Base-by-base conservation (phyloP, 176 grass and related monocot species). In the Oryza australiensis region DNA sequence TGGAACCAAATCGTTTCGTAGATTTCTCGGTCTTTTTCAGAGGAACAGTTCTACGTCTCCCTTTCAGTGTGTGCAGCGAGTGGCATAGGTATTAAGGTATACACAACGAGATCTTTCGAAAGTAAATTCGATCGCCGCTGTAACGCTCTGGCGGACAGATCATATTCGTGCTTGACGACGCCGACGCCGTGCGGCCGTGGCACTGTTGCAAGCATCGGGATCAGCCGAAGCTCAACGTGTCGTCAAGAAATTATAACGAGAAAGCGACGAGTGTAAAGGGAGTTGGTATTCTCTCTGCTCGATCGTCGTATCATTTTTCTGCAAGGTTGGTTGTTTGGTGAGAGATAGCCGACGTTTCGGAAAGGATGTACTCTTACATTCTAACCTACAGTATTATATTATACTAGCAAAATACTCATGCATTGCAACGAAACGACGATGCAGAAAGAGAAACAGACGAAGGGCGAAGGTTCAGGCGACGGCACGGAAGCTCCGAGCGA, bases 291-390 rank as follows among this genome's bases (percentile, higher is more conserved):
- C 68, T 46, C 42, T 49, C 66, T 37, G 18, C 27, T 40, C 38
- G 38, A 40, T 40, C 38, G 9, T 40, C 38, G 38, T 40, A 8
- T 40, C 38, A 40, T 7, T 40, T 40, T 11, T 40, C 38, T 40
- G 38, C 38, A 48, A n/a, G 9, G 38, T 79, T 85, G 53, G 75
- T 85, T 85, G 83, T 85, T 77, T 60, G 72, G 82, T 84, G 64
- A 66, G 73, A 55, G 72, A 26, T 43, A 66, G 11, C 13, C 1
- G 1, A 10, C 1, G 38, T 40, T 9, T 10, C 0, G 7, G 7
- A 40, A 9, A 40, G 0, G 38, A 10, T 40, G 9, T 40, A 40
- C 38, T 35, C n/a, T n/a, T n/a, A n/a, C n/a, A n/a, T n/a, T n/a
- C n/a, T n/a, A n/a, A n/a, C n/a, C n/a, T n/a, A n/a, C n/a, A n/a